Evolutionary conservation across 1,139 yeast genomes (phyloP), one percentile per base, ranked within the genome.

Genomic region (Meyerozyma sp.): DNA sequence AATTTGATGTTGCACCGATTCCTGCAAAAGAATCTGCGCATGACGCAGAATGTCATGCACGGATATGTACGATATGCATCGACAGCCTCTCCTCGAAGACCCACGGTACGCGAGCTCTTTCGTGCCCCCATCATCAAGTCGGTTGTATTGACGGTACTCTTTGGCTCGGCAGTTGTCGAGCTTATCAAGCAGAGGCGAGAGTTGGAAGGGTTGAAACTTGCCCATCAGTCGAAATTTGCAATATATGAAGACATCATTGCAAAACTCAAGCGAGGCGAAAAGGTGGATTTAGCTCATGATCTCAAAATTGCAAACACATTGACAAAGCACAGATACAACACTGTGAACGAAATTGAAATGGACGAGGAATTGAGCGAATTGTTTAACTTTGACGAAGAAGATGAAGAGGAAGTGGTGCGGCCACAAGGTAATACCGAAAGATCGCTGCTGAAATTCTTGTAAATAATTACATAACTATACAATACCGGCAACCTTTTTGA

Each of bases 401-500:
- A 51, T 14, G 10, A 18, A 8, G n/a, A 27, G 40, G 32, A 34
- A 27, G 36, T 37, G 30, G 32, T 29, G 29, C 16, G n/a, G 9
- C 14, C 9, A 13, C 9, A 29, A 20, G n/a, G 37, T 14, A 11
- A 13, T 16, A 27, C 29, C 23, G 41, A 39, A 10, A 30, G 29
- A 16, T 14, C 41, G 13, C 35, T 21, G 20, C 36, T 39, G 30
- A 39, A 39, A 32, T 39, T 39, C 36, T 30, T 39, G 28, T 39
- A 25, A 30, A 5, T 4, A 30, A 20, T 11, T 13, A 39, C 13
- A 30, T 29, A 26, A 18, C 26, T 34, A 34, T 4, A 34, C 26
- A 30, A 55, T 52, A 40, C 65, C 49, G 23, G 73, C 65, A 28
- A 73, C 67, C 56, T 72, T 72, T 47, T 88, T 74, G 42, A 88